A percentile compares a stretch with the other conserved stretches of the same genome.
Evolutionary conservation across 2,329 filamentous ascomycete species (phyloP).

Genomic region (Cyclaneusma minus): DNA sequence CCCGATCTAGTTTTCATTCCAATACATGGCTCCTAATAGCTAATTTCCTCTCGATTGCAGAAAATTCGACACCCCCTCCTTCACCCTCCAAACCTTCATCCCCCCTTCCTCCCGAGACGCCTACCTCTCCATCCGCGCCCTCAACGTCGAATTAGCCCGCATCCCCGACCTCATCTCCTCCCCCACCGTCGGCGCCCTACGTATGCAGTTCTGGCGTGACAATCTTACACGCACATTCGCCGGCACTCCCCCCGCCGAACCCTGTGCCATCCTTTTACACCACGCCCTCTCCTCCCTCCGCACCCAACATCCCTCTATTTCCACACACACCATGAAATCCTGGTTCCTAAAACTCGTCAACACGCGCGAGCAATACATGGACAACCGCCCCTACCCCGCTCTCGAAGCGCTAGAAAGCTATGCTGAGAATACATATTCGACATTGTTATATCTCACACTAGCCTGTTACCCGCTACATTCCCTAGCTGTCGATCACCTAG

Average conservation of each 20-base stretch:
- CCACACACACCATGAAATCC: conserved; percentile 37
- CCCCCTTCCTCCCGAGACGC: conserved; percentile 60
- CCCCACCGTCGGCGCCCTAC: conserved; percentile 72
- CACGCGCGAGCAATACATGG: conserved; percentile 68
- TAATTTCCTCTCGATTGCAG: no score
- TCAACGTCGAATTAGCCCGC: conserved; percentile 84
- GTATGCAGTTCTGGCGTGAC: conserved; percentile 92
- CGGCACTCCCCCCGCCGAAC: conserved; percentile 71
- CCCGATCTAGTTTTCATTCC: not conserved
- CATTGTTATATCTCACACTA: conserved; percentile 75
- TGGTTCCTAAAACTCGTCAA: conserved; percentile 67
- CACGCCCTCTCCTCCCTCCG: conserved; percentile 51
- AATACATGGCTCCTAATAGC: not conserved
- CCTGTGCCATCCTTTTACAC: conserved; percentile 72
- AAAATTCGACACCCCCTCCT: conserved; percentile 78
- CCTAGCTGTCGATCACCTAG: conserved; percentile 78
- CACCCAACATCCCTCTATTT: conserved; percentile 22
- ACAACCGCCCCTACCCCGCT: conserved; percentile 65
- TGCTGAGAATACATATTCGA: conserved; percentile 89
- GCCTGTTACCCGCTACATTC: conserved; percentile 67
- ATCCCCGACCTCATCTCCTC: conserved; percentile 84
- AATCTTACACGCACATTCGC: conserved; percentile 64
- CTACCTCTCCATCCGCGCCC: conserved; percentile 78
- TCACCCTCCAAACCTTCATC: conserved; percentile 73
- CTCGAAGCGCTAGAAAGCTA: conserved; percentile 69